Percentiles rank a stretch among this genome's conserved stretches.
Conservation (phyloP, 495 filamentous ascomycete species). For the Aspergillus egyptiacus region DNA sequence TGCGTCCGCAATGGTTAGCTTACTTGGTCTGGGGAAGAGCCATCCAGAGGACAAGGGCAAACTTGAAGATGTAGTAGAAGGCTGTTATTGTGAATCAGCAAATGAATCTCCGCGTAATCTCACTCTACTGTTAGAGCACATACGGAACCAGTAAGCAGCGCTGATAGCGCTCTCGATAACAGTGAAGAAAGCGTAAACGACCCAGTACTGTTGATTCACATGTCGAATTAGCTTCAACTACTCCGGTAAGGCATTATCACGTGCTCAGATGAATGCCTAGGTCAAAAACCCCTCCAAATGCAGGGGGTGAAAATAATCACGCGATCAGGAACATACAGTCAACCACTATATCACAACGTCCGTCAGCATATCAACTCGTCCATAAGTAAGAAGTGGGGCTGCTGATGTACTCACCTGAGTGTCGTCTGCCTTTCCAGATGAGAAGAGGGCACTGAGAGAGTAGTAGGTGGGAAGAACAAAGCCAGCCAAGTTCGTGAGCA, state of each 20-base stretch:
- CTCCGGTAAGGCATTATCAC: constrained; percentile 12
- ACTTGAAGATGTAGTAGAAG: constrained; percentile 99
- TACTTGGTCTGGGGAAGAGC: constrained; percentile 90
- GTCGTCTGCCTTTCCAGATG: constrained; percentile 72
- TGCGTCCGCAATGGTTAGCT: constrained; percentile 24
- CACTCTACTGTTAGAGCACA: constrained; percentile 19
- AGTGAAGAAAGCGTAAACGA: constrained; percentile 88
- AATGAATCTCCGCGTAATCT: neutral
- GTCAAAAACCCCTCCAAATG: neutral
- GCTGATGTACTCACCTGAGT: constrained; percentile 60
- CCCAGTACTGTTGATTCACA: constrained; percentile 73
- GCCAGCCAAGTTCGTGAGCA: constrained; percentile 93
- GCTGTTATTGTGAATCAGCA: constrained; percentile 38
- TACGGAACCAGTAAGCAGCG: constrained; percentile 98
- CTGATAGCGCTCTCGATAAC: constrained; percentile 88
- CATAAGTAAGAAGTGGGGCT: neutral
- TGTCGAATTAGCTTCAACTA: constrained; percentile 16
- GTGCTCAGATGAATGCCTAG: constrained; percentile 8
- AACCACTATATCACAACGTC: constrained; percentile 47
- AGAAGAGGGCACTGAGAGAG: constrained; percentile 86
- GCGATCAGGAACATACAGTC: constrained; percentile 57
- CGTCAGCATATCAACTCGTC: constrained; percentile 11
- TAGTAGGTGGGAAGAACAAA: constrained; percentile 96
- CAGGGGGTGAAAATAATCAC: constrained; percentile 14
- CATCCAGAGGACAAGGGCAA: constrained; percentile 93